Conservation (phyloP, 441 rosid species). For the Jatropha multifida region DNA sequence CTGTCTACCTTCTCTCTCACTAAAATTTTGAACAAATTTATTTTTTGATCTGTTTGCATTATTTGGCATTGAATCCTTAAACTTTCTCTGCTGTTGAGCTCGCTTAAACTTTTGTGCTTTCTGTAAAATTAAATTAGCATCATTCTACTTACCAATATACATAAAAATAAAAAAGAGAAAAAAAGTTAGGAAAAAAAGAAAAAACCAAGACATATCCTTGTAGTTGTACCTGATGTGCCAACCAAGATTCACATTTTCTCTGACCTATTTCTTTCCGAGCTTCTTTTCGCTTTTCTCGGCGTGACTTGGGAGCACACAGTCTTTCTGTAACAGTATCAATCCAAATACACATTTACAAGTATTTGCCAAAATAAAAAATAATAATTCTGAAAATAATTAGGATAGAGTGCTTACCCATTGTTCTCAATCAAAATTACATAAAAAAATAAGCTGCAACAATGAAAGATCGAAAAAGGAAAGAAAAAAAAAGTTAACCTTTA, state of each 20-base stretch:
- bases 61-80: constrained; percentile 20
- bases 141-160: constrained; percentile 1
- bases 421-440: neutral
- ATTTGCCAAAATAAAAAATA: neutral
- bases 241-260: constrained; percentile 54
- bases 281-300: constrained; percentile 66
- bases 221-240: constrained; percentile 49
- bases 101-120: constrained; percentile 36
- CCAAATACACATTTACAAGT: neutral
- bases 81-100: constrained; percentile 23
- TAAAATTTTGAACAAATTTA: constrained; percentile 15
- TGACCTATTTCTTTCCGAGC: constrained; percentile 48
- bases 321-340: constrained; percentile 25
- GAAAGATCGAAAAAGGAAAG: neutral
- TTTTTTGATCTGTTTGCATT: constrained; percentile 20
- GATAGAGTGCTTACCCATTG: neutral
- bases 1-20: constrained; percentile 14
- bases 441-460: neutral
- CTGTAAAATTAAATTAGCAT: constrained; percentile 28
- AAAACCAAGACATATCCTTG: neutral
- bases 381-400: neutral
- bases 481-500: neutral
- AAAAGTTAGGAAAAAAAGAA: neutral
- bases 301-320: constrained; percentile 30
- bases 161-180: neutral